phyloP scores from a whole-genome alignment of 2,329 filamentous ascomycete species.

The Aspergillus aculeatus region DNA sequence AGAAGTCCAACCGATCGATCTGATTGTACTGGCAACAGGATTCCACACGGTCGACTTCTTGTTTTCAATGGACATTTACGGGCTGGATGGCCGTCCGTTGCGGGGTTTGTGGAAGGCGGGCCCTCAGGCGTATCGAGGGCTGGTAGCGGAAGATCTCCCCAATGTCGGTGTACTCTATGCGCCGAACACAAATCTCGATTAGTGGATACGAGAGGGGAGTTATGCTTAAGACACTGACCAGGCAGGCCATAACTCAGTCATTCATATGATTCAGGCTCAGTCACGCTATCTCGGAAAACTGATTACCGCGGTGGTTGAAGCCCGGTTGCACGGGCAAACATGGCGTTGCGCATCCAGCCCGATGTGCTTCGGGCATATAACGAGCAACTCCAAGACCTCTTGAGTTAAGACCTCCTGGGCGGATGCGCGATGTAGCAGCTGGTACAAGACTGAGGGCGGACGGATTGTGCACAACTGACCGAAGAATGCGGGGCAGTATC shows the following conservation, averaged over 20 bases:
- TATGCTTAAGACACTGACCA: neutral
- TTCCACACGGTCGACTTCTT: constrained; percentile 61
- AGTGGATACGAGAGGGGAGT: neutral
- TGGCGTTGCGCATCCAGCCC: constrained; percentile 49
- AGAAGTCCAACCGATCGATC: constrained; percentile 50
- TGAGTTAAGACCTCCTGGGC: constrained; percentile 51
- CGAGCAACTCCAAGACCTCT: constrained; percentile 43
- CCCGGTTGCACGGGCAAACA: constrained; percentile 39
- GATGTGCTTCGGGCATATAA: constrained; percentile 47
- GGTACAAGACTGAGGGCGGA: constrained; percentile 58
- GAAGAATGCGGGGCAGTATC: constrained; percentile 48
- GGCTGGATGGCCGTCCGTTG: constrained; percentile 44
- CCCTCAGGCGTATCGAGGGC: constrained; percentile 52
- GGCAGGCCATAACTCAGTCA: constrained; percentile 55
- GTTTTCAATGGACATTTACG: constrained; percentile 55
- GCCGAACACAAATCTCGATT: constrained; percentile 54
- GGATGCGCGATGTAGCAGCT: constrained; percentile 54
- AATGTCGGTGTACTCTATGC: constrained; percentile 61
- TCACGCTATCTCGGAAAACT: constrained; percentile 54
- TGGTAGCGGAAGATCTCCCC: constrained; percentile 52
- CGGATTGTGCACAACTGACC: constrained; percentile 59
- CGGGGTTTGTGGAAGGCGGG: constrained; percentile 56
- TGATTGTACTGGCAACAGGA: constrained; percentile 59
- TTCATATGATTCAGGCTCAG: constrained; percentile 63
- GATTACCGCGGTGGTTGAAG: constrained; percentile 50